Base-by-base conservation (phyloP, 78 protist genomes). In the Chrysochromulina tobinii region DNA sequence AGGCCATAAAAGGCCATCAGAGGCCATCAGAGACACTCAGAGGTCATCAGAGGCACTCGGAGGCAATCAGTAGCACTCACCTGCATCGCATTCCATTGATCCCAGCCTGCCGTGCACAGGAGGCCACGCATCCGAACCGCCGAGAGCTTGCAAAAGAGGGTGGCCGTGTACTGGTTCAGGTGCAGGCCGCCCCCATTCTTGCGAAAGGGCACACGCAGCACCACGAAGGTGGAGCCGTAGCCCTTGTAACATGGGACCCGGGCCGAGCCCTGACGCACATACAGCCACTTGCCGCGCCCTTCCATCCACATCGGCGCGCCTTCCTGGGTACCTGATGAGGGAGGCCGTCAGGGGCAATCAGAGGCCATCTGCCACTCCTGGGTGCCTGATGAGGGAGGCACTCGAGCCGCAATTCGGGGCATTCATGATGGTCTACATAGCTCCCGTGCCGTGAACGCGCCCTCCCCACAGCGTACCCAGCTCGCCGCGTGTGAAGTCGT, bases 121-220 rank as follows among this genome's bases (percentile, higher is more conserved):
- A 77, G 48, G 3, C 20, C 27, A 3, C 23, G 59, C 1, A 17
- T 2, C 84, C 1, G 23, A 17, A 20, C 57, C 11, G 8, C n/a
- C 11, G 61, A 6, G 14, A 77, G 0, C 59, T 20, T 50, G 18
- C 3, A 17, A 5, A 7, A 15, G 20, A 77, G 7, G 9, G 85
- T 53, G 27, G 53, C 25, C 85, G 85, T 77, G 85, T 77, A 77
- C 48, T 53, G 58, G 85, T 77, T 77, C 5, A 77, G 85, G 27
- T 53, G 61, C 21, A 3, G 11, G 61, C 85, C 85, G 59, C 85
- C 61, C 6, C 85, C 85, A 8, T 77, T 77, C 15, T 53, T 48
- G 61, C 61, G 27, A 18, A 77, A 77, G 11, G 85, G 85, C 50
- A 77, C 61, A 3, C 85, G 85, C 27, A 53, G 17, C 11, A 77